These are phyloP conservation scores for Vickermania ingenoplastis DNA, from an alignment of 208 protist genomes.

Conservation along the genomic window DNA sequence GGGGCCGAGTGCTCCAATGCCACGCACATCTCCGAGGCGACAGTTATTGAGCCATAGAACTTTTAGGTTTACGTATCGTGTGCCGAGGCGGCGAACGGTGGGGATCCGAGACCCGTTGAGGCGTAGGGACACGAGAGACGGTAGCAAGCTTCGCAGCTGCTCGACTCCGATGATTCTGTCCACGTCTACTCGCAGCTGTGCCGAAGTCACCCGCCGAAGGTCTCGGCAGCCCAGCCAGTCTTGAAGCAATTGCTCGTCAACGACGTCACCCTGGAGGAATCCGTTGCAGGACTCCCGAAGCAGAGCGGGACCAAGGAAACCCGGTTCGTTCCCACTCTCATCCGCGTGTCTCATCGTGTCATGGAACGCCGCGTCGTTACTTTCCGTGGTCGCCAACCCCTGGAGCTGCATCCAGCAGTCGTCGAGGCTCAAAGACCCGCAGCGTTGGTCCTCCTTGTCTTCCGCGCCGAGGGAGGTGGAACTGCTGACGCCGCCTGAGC, in stretches of 20 bases:
- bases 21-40: constrained; percentile 44
- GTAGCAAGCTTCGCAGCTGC: constrained; percentile 35
- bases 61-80: constrained; percentile 39
- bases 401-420: background rate
- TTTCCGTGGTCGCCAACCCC: background rate
- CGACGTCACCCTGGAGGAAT: constrained; percentile 10
- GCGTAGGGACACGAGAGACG: constrained; percentile 45
- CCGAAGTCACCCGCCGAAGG: constrained; percentile 42
- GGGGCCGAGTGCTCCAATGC: constrained; percentile 54
- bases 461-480: background rate
- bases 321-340: background rate
- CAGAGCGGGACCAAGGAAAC: background rate
- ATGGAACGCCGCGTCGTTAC: background rate
- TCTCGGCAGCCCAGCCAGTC: constrained; percentile 75
- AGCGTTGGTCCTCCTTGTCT: background rate
- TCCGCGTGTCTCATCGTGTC: background rate
- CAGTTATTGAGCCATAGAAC: constrained; percentile 75
- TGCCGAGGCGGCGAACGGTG: constrained; percentile 60
- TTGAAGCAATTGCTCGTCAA: constrained; percentile 54
- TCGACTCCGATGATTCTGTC: constrained; percentile 45
- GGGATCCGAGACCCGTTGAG: constrained; percentile 59
- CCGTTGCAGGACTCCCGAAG: background rate
- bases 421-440: background rate
- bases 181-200: constrained; percentile 62
- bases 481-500: background rate